Conservation (phyloP, 805 yeast species). For the Zygosaccharomyces lentus region DNA sequence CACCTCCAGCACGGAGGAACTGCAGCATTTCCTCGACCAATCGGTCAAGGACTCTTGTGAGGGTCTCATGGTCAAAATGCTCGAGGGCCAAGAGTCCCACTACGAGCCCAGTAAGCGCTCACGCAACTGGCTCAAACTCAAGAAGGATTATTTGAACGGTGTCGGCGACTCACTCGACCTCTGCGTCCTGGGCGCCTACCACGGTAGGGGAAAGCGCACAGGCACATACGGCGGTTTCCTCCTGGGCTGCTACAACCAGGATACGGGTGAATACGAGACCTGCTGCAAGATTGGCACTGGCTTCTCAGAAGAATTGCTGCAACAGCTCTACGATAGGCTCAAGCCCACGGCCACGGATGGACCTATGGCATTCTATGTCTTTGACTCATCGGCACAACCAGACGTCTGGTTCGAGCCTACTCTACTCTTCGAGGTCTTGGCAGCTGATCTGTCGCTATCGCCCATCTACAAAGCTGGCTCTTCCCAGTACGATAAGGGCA, state of each 20-base stretch:
- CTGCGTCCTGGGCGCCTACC: slow-evolving; percentile 90
- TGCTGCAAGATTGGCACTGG: slow-evolving; percentile 98
- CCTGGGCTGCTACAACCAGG: slow-evolving; percentile 84
- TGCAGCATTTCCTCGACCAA: slow-evolving; percentile 81
- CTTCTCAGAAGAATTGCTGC: slow-evolving; percentile 79
- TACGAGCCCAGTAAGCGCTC: slow-evolving; percentile 96
- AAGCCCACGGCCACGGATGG: slow-evolving; percentile 59
- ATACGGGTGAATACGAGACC: slow-evolving; percentile 89
- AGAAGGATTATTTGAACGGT: slow-evolving; percentile 92
- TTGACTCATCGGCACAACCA: slow-evolving; percentile 71
- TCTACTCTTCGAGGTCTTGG: slow-evolving; percentile 76
- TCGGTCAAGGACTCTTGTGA: slow-evolving; percentile 88
- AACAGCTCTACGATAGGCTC: slow-evolving; percentile 52
- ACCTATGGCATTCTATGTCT: slow-evolving; percentile 67
- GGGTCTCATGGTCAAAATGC: slow-evolving; percentile 91
- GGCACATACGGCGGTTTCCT: slow-evolving; percentile 94
- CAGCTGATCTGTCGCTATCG: slow-evolving; percentile 85
- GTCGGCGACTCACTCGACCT: slow-evolving; percentile 93
- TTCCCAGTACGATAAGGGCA: slow-evolving; percentile 69
- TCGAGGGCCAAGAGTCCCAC: slow-evolving; percentile 72
- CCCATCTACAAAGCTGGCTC: slow-evolving; percentile 88
- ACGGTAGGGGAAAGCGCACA: slow-evolving; percentile 91
- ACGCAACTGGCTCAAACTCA: slow-evolving; percentile 90
- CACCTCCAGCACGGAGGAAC: slow-evolving; percentile 64
- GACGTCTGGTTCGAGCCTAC: slow-evolving; percentile 95